Percentiles rank a stretch among this genome's conserved stretches.
These are phyloP conservation scores for Fusarium coicis DNA, from an alignment of 2,329 filamentous ascomycete species.

Conservation along the genomic window DNA sequence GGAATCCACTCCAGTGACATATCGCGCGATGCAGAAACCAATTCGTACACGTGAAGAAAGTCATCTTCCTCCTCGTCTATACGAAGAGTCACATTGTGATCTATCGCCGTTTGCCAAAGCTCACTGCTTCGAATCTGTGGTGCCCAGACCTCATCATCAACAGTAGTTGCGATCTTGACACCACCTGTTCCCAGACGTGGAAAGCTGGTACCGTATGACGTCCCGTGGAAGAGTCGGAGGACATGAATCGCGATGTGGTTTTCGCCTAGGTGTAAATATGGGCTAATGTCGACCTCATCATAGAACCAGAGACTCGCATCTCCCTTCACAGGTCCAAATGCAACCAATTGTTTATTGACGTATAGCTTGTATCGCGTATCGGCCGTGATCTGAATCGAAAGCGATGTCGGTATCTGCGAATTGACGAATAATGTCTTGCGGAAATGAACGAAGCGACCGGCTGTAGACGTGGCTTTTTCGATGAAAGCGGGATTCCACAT, in stretches of 20 bases:
- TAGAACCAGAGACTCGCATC: neutral
- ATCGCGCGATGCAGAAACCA: neutral
- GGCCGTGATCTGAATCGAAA: neutral
- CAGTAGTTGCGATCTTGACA: neutral
- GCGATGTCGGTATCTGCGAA: fast-evolving
- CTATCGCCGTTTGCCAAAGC: neutral
- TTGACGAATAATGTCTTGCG: neutral
- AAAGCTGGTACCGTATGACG: neutral
- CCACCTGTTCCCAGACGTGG: neutral
- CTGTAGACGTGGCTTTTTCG: neutral
- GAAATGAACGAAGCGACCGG: neutral
- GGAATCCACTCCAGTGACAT: neutral
- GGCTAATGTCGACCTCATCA: neutral
- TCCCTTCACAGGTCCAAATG: neutral
- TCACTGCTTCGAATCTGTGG: neutral
- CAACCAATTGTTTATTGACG: neutral
- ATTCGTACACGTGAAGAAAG: conserved; percentile 1
- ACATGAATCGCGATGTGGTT: neutral
- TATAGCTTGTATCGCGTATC: neutral
- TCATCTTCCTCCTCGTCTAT: neutral
- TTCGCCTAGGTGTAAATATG: fast-evolving
- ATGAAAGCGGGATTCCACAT: neutral
- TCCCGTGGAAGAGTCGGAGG: neutral
- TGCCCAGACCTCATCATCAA: neutral
- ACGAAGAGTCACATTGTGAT: neutral